Percentiles rank a stretch among this genome's conserved stretches.
These are phyloP conservation scores for Exsudoporus frostii DNA, from an alignment of 768 basidiomycete species.

Conservation along the genomic window DNA sequence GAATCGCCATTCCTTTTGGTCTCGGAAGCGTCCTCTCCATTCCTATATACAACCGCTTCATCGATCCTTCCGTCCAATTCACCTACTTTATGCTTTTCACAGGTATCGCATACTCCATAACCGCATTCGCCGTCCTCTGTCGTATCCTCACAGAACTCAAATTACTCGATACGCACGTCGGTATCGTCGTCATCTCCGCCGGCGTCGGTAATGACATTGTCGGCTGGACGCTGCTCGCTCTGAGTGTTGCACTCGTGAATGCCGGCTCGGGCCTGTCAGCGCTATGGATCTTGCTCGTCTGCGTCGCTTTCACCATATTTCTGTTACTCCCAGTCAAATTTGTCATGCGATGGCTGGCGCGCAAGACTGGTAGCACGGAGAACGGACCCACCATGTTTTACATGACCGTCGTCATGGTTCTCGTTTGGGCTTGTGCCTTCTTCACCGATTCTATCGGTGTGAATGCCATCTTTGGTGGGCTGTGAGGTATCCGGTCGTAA, in stretches of 20 bases:
- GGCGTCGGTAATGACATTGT: conserved; percentile 88
- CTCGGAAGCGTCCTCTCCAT: conserved; percentile 73
- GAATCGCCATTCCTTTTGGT: conserved; percentile 86
- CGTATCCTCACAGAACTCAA: conserved; percentile 89
- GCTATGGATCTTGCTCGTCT: conserved; percentile 77
- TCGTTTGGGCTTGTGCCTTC: conserved; percentile 85
- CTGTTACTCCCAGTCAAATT: conserved; percentile 65
- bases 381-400: conserved; percentile 84
- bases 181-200: conserved; percentile 88
- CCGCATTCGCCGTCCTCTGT: conserved; percentile 83
- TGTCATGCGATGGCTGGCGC: conserved; percentile 68
- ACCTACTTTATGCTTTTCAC: conserved; percentile 94
- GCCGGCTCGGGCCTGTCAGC: conserved; percentile 81
- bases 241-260: conserved; percentile 91
- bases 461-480: conserved; percentile 81
- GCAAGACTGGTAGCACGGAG: conserved; percentile 73
- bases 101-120: conserved; percentile 87
- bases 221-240: conserved; percentile 85
- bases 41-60: conserved; percentile 46
- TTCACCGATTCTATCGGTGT: conserved; percentile 93
- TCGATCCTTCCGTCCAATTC: conserved; percentile 64
- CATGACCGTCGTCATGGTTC: conserved; percentile 80
- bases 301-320: conserved; percentile 78
- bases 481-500: not conserved
- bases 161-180: conserved; percentile 87